Conservation (phyloP, 2,329 filamentous ascomycete species). For the Ilyonectria destructans region DNA sequence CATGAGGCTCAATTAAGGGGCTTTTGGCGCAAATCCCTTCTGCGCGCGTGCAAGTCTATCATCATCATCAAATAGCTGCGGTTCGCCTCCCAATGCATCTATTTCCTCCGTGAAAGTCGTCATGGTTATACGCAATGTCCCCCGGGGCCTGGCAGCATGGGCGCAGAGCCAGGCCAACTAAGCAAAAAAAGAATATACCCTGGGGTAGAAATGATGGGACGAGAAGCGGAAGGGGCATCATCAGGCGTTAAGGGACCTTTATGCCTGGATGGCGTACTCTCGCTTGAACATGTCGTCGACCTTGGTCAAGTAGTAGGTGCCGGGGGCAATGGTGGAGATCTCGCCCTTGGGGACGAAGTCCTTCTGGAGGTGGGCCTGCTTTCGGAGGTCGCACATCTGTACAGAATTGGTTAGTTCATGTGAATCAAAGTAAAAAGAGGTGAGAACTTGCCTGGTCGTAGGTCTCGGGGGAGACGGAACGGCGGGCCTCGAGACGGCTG, state of each 20-base stretch:
- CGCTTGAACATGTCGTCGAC: slow-evolving; percentile 91
- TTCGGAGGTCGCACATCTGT: slow-evolving; percentile 85
- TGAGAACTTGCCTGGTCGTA: slow-evolving; percentile 78
- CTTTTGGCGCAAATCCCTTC: slow-evolving; percentile 36
- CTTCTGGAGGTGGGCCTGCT: slow-evolving; percentile 89
- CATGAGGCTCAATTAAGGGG: slow-evolving; percentile 48
- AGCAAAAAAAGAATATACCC: slow-evolving; percentile 35
- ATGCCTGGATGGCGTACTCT: slow-evolving; percentile 83
- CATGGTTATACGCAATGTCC: slow-evolving; percentile 42
- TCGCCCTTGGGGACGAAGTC: slow-evolving; percentile 81
- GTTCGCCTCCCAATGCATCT: slow-evolving; percentile 49
- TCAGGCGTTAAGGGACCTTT: slow-evolving; percentile 48
- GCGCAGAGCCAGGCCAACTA: slow-evolving; percentile 27
- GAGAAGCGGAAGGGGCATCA: slow-evolving; percentile 39
- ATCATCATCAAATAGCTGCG: slow-evolving; percentile 41
- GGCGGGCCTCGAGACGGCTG: slow-evolving; percentile 76
- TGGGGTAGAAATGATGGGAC: slow-evolving; percentile 27
- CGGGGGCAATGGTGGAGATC: slow-evolving; percentile 75
- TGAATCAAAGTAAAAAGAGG: background rate
- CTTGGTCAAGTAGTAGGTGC: slow-evolving; percentile 85
- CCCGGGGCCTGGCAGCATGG: slow-evolving; percentile 28
- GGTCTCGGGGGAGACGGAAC: slow-evolving; percentile 77
- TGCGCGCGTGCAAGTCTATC: slow-evolving; percentile 46
- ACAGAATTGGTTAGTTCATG: slow-evolving; percentile 38
- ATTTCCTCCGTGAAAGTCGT: slow-evolving; percentile 44